Conservation (phyloP, 805 yeast species). For the Candida silvatica region DNA sequence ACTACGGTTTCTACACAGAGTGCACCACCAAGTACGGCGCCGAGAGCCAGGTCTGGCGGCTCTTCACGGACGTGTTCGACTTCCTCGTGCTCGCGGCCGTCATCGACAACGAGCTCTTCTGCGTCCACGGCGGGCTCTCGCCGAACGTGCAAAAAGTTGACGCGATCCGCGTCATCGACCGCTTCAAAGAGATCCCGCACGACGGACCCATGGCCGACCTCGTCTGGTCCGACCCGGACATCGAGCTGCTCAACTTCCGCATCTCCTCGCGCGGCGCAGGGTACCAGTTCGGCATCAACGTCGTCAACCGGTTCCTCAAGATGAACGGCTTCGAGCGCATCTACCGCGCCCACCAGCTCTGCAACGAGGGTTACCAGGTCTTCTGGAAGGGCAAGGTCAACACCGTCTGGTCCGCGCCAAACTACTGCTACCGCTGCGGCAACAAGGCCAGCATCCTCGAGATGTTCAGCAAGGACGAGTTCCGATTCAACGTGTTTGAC, state of each 20-base stretch:
- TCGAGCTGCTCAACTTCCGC: constrained; percentile 68
- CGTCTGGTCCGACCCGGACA: constrained; percentile 98
- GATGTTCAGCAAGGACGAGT: constrained; percentile 50
- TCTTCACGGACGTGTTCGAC: constrained; percentile 90
- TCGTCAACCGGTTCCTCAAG: constrained; percentile 77
- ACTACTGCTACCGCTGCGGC: constrained; percentile 95
- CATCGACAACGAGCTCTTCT: constrained; percentile 82
- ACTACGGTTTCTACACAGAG: constrained; percentile 95
- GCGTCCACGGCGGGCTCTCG: constrained; percentile 95
- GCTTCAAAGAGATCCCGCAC: constrained; percentile 94
- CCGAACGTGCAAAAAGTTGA: constrained; percentile 93
- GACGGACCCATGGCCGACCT: constrained; percentile 99
- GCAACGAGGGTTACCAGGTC: constrained; percentile 93
- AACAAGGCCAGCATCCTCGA: constrained; percentile 97
- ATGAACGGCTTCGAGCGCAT: constrained; percentile 75
- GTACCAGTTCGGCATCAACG: constrained; percentile 86
- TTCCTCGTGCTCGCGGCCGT: constrained; percentile 83
- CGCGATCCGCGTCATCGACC: constrained; percentile 81
- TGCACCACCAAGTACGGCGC: constrained; percentile 82
- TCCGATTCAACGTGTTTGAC: constrained; percentile 81
- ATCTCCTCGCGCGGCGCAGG: constrained; percentile 97
- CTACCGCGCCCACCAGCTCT: constrained; percentile 90
- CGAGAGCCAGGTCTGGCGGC: constrained; percentile 70
- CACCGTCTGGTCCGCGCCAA: constrained; percentile 99
- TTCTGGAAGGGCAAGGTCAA: constrained; percentile 86